A percentile compares a stretch with the other conserved stretches of the same genome.
Conservation (phyloP, 306 rosid species). For the Cucurbita argyrosperma region DNA sequence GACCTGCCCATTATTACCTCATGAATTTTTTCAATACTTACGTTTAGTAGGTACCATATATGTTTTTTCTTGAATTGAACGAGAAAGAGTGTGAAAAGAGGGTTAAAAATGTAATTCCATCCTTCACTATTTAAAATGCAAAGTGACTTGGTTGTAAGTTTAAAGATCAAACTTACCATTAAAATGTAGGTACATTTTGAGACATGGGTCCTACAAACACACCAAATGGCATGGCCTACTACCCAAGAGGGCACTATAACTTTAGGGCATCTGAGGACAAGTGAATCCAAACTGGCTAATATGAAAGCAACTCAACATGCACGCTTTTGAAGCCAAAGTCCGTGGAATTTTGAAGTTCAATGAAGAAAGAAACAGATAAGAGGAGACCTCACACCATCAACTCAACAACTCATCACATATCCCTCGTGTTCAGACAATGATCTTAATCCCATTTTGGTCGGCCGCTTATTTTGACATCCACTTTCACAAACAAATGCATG, state of each 20-base stretch:
- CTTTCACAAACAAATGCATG: no score
- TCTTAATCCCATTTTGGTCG: conserved; percentile 4
- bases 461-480: no score
- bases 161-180: no score
- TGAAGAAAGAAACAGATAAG: not conserved
- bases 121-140: no score
- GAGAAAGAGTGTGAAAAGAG: no score
- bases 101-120: no score
- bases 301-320: conserved; percentile 70
- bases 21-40: no score
- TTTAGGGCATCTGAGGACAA: conserved; percentile 11
- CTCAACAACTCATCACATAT: conserved; percentile 29
- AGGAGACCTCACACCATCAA: conserved; percentile 42
- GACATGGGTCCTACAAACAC: conserved; percentile 22
- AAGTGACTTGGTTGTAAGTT: no score
- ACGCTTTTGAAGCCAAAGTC: conserved; percentile 18
- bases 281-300: conserved; percentile 54
- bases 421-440: conserved; percentile 33
- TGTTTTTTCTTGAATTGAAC: no score
- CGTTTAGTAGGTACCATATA: no score
- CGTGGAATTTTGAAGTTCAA: not conserved
- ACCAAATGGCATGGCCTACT: conserved; percentile 20
- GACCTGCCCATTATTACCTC: no score
- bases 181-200: not conserved
- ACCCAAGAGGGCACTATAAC: conserved; percentile 15